Evolutionary conservation across 2,329 filamentous ascomycete genomes (phyloP).

Genomic region (Fusarium coicis): DNA sequence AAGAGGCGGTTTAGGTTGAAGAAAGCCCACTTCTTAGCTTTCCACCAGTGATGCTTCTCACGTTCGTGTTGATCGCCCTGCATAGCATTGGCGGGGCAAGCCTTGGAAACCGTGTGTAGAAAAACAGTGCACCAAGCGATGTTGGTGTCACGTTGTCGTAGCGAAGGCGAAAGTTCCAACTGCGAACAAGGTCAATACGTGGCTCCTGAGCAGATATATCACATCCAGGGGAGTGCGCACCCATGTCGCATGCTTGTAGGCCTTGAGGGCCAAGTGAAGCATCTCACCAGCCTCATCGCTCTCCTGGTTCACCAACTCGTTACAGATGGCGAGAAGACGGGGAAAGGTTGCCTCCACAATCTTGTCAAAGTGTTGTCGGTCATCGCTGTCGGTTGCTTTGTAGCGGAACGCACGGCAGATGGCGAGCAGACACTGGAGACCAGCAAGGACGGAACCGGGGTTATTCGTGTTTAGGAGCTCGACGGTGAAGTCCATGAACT

Average conservation of each 20-base stretch:
- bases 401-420: constrained; percentile 97
- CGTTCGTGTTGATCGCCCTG: constrained; percentile 86
- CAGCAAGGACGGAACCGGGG: constrained; percentile 87
- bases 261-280: constrained; percentile 93
- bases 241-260: constrained; percentile 98
- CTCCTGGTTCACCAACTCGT: constrained; percentile 87
- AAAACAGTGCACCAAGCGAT: constrained; percentile 98
- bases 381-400: constrained; percentile 81
- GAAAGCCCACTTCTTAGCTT: constrained; percentile 99
- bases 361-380: constrained; percentile 87
- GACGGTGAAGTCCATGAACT: constrained; percentile 92
- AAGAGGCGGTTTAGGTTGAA: constrained; percentile 97
- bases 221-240: constrained; percentile 57
- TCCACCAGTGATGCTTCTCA: constrained; percentile 98
- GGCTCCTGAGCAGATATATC: not conserved
- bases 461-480: constrained; percentile 89
- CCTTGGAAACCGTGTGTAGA: constrained; percentile 87
- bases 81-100: constrained; percentile 82
- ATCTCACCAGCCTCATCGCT: constrained; percentile 97
- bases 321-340: constrained; percentile 85
- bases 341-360: constrained; percentile 94
- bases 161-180: constrained; percentile 84
- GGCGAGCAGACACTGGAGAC: constrained; percentile 91
- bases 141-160: constrained; percentile 84
- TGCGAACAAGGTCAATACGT: constrained; percentile 54